Evolutionary conservation across 495 filamentous ascomycete genomes (phyloP).

Genomic region (Aspergillus saccharolyticus): DNA sequence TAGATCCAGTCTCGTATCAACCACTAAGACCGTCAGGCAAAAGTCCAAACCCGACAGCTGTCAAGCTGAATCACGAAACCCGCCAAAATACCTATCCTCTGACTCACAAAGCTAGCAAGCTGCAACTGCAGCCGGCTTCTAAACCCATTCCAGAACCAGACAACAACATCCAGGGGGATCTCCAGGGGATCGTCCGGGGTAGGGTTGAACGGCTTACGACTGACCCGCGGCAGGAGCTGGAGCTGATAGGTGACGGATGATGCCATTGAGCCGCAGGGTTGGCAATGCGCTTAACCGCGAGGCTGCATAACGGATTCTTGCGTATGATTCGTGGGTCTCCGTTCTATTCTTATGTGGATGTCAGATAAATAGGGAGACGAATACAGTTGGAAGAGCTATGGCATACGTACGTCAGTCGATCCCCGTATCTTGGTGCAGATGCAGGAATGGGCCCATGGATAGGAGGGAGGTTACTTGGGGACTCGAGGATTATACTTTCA

Average conservation of each 20-base stretch:
- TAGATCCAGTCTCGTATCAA: too few species aligned
- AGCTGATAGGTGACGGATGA: slow-evolving; percentile 12
- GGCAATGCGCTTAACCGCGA: slow-evolving; percentile 4
- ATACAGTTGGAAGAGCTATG: too few species aligned
- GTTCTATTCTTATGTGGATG: too few species aligned
- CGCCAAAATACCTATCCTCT: too few species aligned
- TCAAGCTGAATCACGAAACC: too few species aligned
- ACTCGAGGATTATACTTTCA: neutral
- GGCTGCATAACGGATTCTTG: neutral
- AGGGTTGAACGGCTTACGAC: neutral
- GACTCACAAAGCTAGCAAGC: too few species aligned
- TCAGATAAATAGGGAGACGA: too few species aligned
- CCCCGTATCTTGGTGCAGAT: neutral
- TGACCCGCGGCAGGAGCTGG: neutral
- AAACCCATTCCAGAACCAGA: too few species aligned
- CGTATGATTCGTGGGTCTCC: too few species aligned
- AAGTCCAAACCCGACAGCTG: too few species aligned
- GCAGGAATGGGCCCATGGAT: neutral
- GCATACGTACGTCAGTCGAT: neutral
- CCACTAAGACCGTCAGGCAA: too few species aligned
- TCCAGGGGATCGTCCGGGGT: neutral
- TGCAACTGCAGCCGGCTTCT: too few species aligned
- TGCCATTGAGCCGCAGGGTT: slow-evolving; percentile 22
- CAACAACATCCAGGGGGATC: neutral
- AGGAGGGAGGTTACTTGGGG: neutral